These are phyloP conservation scores for Nicotiana undulata DNA, from an alignment of 257 asterid genomes.

Conservation along the genomic window DNA sequence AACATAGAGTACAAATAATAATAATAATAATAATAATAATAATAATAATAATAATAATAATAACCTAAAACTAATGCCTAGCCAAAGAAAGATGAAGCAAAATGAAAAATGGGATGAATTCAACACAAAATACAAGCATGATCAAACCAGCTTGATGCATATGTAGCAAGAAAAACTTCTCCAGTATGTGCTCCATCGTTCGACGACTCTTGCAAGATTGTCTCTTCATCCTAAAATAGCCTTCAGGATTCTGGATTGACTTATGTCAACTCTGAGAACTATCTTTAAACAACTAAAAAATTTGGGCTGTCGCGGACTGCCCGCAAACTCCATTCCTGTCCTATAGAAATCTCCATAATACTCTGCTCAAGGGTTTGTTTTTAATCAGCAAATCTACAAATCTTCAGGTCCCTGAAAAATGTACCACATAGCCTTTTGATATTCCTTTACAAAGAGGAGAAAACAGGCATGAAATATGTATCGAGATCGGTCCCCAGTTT, in stretches of 20 bases:
- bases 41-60: not conserved
- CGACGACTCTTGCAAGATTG: not conserved
- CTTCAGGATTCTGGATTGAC: conserved; percentile 4
- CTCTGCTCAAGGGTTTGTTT: not conserved
- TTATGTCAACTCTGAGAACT: conserved; percentile 4
- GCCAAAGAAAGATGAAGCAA: not conserved
- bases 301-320: not conserved
- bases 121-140: not conserved
- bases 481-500: not conserved
- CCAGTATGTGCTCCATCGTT: not conserved
- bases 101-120: not conserved
- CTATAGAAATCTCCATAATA: not conserved
- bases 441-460: not conserved
- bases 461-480: not conserved
- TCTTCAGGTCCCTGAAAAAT: conserved; percentile 5
- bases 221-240: not conserved
- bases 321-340: not conserved
- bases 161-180: not conserved
- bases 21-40: no score
- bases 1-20: not conserved
- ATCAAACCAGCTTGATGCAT: conserved; percentile 8
- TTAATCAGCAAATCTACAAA: not conserved
- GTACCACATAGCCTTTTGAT: conserved; percentile 1
- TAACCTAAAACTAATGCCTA: conserved; percentile 3
- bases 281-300: not conserved